These are phyloP conservation scores for Lyophyllum atratum DNA, from an alignment of 768 basidiomycete genomes.

Conservation along the genomic window DNA sequence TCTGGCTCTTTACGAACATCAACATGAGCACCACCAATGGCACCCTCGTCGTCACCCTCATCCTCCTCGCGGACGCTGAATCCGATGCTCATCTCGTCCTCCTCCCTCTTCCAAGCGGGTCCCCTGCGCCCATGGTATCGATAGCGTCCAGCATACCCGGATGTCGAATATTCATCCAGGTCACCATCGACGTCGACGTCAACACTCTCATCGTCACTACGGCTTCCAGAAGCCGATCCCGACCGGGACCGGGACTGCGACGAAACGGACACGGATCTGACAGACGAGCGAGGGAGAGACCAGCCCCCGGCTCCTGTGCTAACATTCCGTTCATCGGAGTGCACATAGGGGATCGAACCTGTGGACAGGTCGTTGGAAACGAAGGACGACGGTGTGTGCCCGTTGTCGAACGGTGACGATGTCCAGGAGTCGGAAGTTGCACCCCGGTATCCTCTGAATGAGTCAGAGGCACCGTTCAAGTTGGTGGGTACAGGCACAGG, in stretches of 20 bases:
- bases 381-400: constrained; percentile 25
- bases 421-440: constrained; percentile 33
- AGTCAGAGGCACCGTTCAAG: constrained; percentile 3
- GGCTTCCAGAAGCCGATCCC: constrained; percentile 33
- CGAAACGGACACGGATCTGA: constrained; percentile 43
- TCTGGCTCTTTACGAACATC: constrained; percentile 27
- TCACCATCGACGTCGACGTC: constrained; percentile 24
- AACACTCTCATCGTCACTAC: constrained; percentile 31
- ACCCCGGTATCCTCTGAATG: constrained; percentile 25
- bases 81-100: constrained; percentile 40
- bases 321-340: constrained; percentile 22
- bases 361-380: constrained; percentile 2
- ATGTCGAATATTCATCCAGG: constrained; percentile 16
- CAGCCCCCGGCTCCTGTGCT: constrained; percentile 37
- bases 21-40: constrained; percentile 14
- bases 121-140: constrained; percentile 22
- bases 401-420: constrained; percentile 24
- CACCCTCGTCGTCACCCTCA: constrained; percentile 37
- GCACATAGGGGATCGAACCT: constrained; percentile 6
- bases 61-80: constrained; percentile 48
- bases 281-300: constrained; percentile 57
- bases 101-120: constrained; percentile 40
- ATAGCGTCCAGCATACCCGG: constrained; percentile 20
- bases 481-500: constrained; percentile 34
- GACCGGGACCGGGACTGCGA: constrained; percentile 32